phyloP scores from a whole-genome alignment of 1,139 yeast genomes.

The Petasospora fabianii region DNA sequence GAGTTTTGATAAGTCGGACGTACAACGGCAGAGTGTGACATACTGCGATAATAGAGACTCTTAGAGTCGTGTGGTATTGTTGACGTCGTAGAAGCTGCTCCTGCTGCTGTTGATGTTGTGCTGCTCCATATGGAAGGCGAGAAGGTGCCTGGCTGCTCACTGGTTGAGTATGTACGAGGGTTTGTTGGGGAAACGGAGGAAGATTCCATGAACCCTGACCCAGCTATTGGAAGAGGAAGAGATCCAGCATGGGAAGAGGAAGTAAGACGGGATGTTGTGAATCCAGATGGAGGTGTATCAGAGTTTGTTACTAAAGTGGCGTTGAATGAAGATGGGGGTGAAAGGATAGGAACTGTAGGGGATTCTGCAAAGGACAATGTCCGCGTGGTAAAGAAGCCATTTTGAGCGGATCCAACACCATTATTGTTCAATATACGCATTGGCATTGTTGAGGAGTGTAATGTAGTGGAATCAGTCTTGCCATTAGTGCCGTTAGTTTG shows the following conservation, averaged over 20 bases:
- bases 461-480: not conserved
- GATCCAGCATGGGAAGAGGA: no score
- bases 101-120: no score
- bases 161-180: conserved; percentile 22
- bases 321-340: no score
- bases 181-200: conserved; percentile 1
- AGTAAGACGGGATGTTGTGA: not conserved
- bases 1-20: conserved; percentile 12
- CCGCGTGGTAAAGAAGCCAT: conserved; percentile 7
- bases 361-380: conserved; percentile 2
- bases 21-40: conserved; percentile 18
- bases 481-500: not conserved
- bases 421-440: conserved; percentile 6
- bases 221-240: not conserved
- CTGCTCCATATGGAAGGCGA: no score
- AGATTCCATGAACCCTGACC: not conserved
- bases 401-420: not conserved
- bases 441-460: conserved; percentile 8
- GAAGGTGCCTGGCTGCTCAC: not conserved
- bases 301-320: no score
- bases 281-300: conserved; percentile 1
- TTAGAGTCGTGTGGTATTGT: conserved; percentile 11
- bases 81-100: conserved; percentile 18
- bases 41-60: conserved; percentile 14
- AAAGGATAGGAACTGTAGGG: conserved; percentile 1